phyloP scores from a whole-genome alignment of 2,329 filamentous ascomycete genomes.

The Bipolaris zeicola region DNA sequence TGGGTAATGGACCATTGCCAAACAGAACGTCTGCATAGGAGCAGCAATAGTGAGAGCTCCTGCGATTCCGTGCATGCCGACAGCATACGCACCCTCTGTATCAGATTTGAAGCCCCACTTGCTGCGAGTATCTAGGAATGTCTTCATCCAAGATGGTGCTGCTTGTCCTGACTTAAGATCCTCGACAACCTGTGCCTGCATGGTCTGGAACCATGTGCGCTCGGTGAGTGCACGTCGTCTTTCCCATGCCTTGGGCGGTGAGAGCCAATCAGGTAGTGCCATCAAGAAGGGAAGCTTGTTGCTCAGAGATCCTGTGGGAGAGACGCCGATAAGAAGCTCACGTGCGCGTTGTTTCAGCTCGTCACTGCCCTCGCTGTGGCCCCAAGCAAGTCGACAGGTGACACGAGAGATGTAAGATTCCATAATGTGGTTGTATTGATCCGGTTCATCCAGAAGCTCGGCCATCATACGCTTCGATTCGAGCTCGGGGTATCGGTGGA shows the following conservation, averaged over 20 bases:
- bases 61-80: constrained; percentile 56
- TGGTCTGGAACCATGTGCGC: constrained; percentile 51
- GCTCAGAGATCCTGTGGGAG: constrained; percentile 52
- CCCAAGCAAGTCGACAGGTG: constrained; percentile 56
- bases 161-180: constrained; percentile 45
- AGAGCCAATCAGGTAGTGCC: constrained; percentile 52
- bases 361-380: constrained; percentile 51
- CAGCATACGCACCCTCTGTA: constrained; percentile 53
- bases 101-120: constrained; percentile 52
- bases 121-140: constrained; percentile 49
- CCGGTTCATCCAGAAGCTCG: constrained; percentile 52
- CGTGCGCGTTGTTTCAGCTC: constrained; percentile 55
- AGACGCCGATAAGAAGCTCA: constrained; percentile 54
- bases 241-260: constrained; percentile 54
- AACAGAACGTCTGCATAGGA: constrained; percentile 55
- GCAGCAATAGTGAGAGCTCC: constrained; percentile 55
- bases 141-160: constrained; percentile 51
- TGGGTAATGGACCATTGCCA: constrained; percentile 54
- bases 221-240: constrained; percentile 51
- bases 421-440: constrained; percentile 51
- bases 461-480: constrained; percentile 54
- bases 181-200: constrained; percentile 50
- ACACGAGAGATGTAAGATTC: constrained; percentile 55
- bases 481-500: constrained; percentile 53
- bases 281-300: constrained; percentile 56